These are phyloP conservation scores for Botrytis fragariae DNA, from an alignment of 2,329 filamentous ascomycete genomes.

Conservation along the genomic window DNA sequence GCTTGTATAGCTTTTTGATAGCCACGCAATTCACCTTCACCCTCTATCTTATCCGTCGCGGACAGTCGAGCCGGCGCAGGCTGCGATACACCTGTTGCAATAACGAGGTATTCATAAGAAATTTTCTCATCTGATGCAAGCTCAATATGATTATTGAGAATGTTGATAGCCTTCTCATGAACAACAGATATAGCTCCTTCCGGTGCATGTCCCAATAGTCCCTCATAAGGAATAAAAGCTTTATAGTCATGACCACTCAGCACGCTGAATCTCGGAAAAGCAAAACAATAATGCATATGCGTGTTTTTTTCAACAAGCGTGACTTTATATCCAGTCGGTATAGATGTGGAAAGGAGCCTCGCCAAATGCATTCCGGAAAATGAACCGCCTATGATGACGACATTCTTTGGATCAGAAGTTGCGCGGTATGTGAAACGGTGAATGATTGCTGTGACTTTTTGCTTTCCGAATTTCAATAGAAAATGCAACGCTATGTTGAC, in stretches of 20 bases:
- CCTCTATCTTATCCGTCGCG: not conserved
- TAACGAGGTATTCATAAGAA: not conserved
- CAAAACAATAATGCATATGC: not conserved
- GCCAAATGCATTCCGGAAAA: not conserved
- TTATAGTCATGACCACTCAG: not conserved
- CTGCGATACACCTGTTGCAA: not conserved
- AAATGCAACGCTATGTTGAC: not conserved
- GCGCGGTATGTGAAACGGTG: not conserved
- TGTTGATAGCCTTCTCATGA: not conserved
- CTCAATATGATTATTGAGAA: not conserved
- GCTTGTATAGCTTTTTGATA: not conserved
- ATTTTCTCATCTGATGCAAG: not conserved
- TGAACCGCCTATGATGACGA: not conserved
- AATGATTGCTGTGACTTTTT: not conserved
- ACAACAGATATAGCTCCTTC: not conserved
- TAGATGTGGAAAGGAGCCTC: not conserved
- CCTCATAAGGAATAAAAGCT: not conserved
- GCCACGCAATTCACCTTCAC: not conserved
- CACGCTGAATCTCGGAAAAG: not conserved
- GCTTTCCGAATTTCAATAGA: not conserved
- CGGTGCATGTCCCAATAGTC: not conserved
- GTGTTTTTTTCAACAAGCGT: not conserved
- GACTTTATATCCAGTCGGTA: not conserved
- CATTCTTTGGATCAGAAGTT: not conserved
- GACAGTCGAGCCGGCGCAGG: not conserved